These are phyloP conservation scores for Hygrophila difformis DNA, from an alignment of 257 asterid species.

Conservation along the genomic window DNA sequence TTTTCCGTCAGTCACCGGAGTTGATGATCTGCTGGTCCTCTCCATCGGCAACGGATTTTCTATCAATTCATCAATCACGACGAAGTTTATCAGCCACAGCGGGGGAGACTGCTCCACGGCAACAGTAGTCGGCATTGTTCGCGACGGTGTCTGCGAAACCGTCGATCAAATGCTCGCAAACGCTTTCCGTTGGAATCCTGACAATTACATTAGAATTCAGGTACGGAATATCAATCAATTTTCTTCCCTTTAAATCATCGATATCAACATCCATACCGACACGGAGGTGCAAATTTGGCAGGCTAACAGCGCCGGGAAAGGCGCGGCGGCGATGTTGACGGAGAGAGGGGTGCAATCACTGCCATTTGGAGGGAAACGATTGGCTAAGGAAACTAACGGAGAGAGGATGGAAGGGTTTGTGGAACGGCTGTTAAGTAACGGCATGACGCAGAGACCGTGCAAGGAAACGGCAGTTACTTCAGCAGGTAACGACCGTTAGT, in stretches of 20 bases:
- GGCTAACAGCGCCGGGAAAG: conserved; percentile 39
- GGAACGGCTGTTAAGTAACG: conserved; percentile 70
- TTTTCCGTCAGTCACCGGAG: conserved; percentile 71
- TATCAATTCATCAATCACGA: conserved; percentile 23
- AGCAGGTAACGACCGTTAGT: conserved; percentile 76
- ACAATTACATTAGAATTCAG: conserved; percentile 86
- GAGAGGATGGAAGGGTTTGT: conserved; percentile 56
- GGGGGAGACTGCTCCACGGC: conserved; percentile 57
- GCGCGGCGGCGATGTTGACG: conserved; percentile 37
- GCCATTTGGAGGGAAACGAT: conserved; percentile 92
- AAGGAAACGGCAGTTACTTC: conserved; percentile 77
- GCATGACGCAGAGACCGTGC: conserved; percentile 83
- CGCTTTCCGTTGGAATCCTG: conserved; percentile 81
- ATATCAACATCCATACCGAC: conserved; percentile 16
- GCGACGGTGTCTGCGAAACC: conserved; percentile 89
- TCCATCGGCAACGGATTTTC: conserved; percentile 71
- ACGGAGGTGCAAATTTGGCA: conserved; percentile 27
- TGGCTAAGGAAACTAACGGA: conserved; percentile 80
- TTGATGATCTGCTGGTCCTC: conserved; percentile 75
- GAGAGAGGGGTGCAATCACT: conserved; percentile 73
- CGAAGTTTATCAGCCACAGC: conserved; percentile 30
- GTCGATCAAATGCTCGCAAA: conserved; percentile 80
- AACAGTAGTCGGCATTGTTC: conserved; percentile 55
- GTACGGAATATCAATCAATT: conserved; percentile 33
- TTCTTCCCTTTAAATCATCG: neutral